Evolutionary conservation across 352 stramenopile species (phyloP).

Genomic region (Phytophthora palmivora): DNA sequence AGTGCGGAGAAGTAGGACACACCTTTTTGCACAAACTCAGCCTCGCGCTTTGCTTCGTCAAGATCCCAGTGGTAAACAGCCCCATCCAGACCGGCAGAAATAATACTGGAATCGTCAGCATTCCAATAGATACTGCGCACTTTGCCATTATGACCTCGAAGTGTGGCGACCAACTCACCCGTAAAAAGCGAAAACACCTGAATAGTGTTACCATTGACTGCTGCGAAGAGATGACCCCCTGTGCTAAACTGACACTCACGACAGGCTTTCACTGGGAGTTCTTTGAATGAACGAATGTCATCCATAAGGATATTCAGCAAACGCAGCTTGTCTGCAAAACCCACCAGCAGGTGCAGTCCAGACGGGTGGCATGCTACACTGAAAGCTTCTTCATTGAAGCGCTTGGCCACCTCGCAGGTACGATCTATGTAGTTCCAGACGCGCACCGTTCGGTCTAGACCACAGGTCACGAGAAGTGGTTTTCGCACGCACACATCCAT

Average conservation of each 20-base stretch:
- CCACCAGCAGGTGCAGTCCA: slow-evolving; percentile 90
- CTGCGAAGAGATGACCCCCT: slow-evolving; percentile 93
- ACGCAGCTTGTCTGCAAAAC: slow-evolving; percentile 91
- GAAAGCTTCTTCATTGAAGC: slow-evolving; percentile 90
- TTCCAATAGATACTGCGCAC: slow-evolving; percentile 91
- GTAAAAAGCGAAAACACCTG: slow-evolving; percentile 94
- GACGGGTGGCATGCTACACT: slow-evolving; percentile 92
- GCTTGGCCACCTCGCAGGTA: slow-evolving; percentile 85
- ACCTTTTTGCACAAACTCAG: slow-evolving; percentile 94
- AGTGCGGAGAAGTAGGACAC: slow-evolving; percentile 90
- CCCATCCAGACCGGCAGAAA: slow-evolving; percentile 92
- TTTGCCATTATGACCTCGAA: slow-evolving; percentile 95
- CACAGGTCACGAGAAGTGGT: slow-evolving; percentile 91
- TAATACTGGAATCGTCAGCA: slow-evolving; percentile 83
- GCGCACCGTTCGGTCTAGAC: slow-evolving; percentile 88
- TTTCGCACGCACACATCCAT: slow-evolving; percentile 95
- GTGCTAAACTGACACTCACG: slow-evolving; percentile 86
- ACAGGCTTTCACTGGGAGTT: slow-evolving; percentile 86
- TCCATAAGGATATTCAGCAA: slow-evolving; percentile 94
- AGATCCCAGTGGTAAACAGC: slow-evolving; percentile 95
- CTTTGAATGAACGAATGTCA: slow-evolving; percentile 87
- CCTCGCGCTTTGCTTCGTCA: slow-evolving; percentile 91
- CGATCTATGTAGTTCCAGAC: slow-evolving; percentile 96
- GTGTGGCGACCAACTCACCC: slow-evolving; percentile 88
- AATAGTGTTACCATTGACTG: slow-evolving; percentile 94